Conservation (phyloP, 1,284 basidiomycete genomes). For the Anthracocystis setariae region DNA sequence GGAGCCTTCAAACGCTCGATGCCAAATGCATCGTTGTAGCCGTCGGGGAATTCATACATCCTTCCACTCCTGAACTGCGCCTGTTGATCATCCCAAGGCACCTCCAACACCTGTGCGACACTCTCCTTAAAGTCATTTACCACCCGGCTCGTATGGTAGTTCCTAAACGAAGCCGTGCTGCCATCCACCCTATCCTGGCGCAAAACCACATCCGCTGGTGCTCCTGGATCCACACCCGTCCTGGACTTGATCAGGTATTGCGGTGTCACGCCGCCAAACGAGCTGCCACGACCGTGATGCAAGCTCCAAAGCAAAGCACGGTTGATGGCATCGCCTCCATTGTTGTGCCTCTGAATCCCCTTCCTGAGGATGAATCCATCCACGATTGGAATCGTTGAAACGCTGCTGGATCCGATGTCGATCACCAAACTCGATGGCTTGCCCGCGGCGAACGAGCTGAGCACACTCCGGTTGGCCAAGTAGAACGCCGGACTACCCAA, state of each 20-base stretch:
- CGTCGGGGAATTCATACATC: constrained; percentile 93
- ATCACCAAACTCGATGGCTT: constrained; percentile 95
- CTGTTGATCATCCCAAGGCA: constrained; percentile 85
- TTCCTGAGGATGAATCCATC: constrained; percentile 98
- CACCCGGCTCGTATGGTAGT: constrained; percentile 84
- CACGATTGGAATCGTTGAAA: constrained; percentile 92
- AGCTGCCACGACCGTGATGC: constrained; percentile 35
- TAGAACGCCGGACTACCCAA: constrained; percentile 95
- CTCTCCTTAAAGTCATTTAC: constrained; percentile 94
- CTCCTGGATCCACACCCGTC: constrained; percentile 75
- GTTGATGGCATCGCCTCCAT: constrained; percentile 55
- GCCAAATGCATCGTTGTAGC: constrained; percentile 86
- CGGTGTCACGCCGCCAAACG: constrained; percentile 50
- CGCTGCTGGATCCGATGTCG: constrained; percentile 87
- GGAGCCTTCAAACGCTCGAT: constrained; percentile 83
- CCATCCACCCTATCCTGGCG: constrained; percentile 58
- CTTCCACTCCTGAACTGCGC: constrained; percentile 54
- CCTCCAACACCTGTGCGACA: constrained; percentile 82
- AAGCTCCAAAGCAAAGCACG: constrained; percentile 54
- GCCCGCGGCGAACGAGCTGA: constrained; percentile 96
- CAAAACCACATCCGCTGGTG: constrained; percentile 71
- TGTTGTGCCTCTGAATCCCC: constrained; percentile 72
- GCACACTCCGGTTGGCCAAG: constrained; percentile 92
- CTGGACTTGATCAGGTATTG: constrained; percentile 89
- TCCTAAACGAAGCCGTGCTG: constrained; percentile 79